These are phyloP conservation scores for Umbelopsis sp. DNA, from an alignment of 192 early-diverging fungal genomes.

Conservation along the genomic window DNA sequence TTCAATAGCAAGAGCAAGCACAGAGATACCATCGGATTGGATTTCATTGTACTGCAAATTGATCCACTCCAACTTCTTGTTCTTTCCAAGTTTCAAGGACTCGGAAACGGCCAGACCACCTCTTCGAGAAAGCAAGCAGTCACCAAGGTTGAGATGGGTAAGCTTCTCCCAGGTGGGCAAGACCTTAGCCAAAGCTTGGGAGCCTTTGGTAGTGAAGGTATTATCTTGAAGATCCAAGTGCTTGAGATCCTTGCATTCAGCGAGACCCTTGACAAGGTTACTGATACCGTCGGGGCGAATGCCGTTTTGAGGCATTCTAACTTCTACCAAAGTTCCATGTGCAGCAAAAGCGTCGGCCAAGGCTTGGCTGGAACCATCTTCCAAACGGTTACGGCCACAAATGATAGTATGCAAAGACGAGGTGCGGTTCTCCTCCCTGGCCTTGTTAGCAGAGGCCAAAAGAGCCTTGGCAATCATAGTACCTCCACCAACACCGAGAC, in stretches of 20 bases:
- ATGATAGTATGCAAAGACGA: conserved; percentile 81
- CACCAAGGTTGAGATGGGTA: conserved; percentile 82
- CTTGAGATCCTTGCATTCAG: conserved; percentile 65
- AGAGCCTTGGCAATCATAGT: conserved; percentile 84
- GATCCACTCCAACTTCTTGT: conserved; percentile 60
- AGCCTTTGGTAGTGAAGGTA: conserved; percentile 87
- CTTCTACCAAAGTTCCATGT: conserved; percentile 71
- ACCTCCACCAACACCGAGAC: conserved; percentile 91
- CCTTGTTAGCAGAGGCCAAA: conserved; percentile 72
- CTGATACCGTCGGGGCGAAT: conserved; percentile 93
- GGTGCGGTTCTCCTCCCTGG: conserved; percentile 57
- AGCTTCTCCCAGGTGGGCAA: conserved; percentile 80
- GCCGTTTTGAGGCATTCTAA: conserved; percentile 96
- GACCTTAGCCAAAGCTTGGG: conserved; percentile 74
- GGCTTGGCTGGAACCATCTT: conserved; percentile 76
- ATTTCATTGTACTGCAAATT: conserved; percentile 92
- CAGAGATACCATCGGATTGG: conserved; percentile 66
- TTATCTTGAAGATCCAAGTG: conserved; percentile 95
- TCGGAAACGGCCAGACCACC: conserved; percentile 70
- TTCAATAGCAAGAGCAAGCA: conserved; percentile 67
- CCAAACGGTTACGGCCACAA: conserved; percentile 92
- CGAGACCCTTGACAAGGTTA: conserved; percentile 69
- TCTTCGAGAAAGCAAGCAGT: conserved; percentile 80
- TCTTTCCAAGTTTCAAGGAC: conserved; percentile 62
- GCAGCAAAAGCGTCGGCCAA: conserved; percentile 84